Conservation (phyloP, 2,329 filamentous ascomycete genomes). For the Gremmenia infestans region DNA sequence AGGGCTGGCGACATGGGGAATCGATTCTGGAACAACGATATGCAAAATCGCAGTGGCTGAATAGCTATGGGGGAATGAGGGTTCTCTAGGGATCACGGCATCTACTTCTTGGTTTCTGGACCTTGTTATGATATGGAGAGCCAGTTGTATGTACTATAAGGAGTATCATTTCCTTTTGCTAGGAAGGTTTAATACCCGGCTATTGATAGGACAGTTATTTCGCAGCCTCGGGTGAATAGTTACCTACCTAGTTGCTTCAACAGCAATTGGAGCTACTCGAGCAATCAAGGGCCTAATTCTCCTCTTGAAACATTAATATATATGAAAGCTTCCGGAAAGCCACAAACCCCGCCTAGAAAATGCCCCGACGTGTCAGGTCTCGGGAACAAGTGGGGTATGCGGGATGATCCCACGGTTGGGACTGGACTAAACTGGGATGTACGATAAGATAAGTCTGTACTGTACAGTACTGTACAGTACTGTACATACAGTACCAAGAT, state of each 20-base stretch:
- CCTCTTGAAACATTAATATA: too few relatives aligned
- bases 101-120: not conserved
- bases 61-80: too few relatives aligned
- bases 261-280: too few relatives aligned
- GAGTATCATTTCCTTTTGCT: not conserved
- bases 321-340: too few relatives aligned
- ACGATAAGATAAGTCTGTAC: not conserved
- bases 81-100: not conserved
- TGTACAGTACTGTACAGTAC: too few relatives aligned
- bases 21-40: not conserved
- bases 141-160: not conserved
- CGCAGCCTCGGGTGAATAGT: not conserved
- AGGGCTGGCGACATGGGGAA: not conserved
- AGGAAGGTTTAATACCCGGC: constrained; percentile 10
- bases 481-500: not conserved
- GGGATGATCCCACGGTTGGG: not conserved
- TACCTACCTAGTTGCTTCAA: not conserved
- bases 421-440: not conserved
- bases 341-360: too few relatives aligned
- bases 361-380: too few relatives aligned
- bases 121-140: not conserved
- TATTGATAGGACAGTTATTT: constrained; percentile 1
- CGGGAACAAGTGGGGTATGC: not conserved
- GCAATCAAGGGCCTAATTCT: not conserved
- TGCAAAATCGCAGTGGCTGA: too few relatives aligned